A percentile compares a stretch with the other conserved stretches of the same genome.
Conservation (phyloP, 1,139 yeast species). For the Protomyces macrosporus region DNA sequence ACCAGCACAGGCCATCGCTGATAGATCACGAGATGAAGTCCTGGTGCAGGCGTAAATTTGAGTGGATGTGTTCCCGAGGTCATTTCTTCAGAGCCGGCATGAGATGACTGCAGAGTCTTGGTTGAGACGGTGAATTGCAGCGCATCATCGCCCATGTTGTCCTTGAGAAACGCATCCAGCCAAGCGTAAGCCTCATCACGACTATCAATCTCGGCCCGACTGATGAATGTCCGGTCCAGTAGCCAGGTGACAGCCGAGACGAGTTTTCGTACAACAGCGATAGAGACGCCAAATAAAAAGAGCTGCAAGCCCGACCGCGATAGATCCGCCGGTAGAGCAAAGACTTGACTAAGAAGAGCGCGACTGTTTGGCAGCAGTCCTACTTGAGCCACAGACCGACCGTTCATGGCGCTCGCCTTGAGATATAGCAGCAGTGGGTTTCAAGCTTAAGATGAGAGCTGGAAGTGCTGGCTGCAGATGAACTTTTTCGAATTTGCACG, state of each 20-base stretch:
- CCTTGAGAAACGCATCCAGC: conserved; percentile 4
- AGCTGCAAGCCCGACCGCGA: conserved; percentile 17
- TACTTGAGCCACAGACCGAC: not conserved
- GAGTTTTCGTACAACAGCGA: conserved; percentile 13
- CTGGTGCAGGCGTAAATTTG: conserved; percentile 16
- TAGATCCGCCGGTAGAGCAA: conserved; percentile 16
- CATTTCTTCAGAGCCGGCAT: not conserved
- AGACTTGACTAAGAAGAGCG: conserved; percentile 2
- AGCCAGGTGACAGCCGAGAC: not conserved
- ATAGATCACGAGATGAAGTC: conserved; percentile 2
- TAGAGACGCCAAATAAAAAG: conserved; percentile 8
- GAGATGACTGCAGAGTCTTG: not conserved
- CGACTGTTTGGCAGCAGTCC: conserved; percentile 8
- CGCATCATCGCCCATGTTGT: conserved; percentile 11
- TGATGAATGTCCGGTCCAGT: conserved; percentile 10
- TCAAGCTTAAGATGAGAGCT: too few species aligned
- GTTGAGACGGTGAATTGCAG: conserved; percentile 17
- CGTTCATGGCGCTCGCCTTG: not conserved
- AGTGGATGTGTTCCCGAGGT: not conserved
- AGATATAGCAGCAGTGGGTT: too few species aligned
- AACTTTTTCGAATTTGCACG: too few species aligned
- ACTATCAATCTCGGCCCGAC: conserved; percentile 20
- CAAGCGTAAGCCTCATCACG: conserved; percentile 22
- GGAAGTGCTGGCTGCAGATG: too few species aligned
- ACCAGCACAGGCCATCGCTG: conserved; percentile 15